phyloP scores from a whole-genome alignment of 2,329 filamentous ascomycete genomes.

The Arthroderma uncinatum region DNA sequence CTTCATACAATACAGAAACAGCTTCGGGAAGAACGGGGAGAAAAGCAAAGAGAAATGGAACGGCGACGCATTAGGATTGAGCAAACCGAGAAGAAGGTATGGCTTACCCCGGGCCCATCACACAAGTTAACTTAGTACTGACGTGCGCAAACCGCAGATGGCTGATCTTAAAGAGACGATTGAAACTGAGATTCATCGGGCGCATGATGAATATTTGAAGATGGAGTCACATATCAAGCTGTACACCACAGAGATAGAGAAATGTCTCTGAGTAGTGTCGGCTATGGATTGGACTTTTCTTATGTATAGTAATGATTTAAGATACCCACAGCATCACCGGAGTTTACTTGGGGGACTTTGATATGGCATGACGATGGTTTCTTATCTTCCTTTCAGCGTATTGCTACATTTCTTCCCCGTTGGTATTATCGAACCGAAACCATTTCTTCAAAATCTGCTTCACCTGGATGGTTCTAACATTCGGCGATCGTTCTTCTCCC shows the following conservation, averaged over 20 bases:
- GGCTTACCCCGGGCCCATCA: no score
- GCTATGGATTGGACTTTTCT: conserved; percentile 16
- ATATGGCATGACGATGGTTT: conserved; percentile 31
- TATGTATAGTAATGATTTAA: conserved; percentile 18
- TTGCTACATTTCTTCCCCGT: conserved; percentile 7
- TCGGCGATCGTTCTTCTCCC: conserved; percentile 40
- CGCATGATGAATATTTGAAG: conserved; percentile 91
- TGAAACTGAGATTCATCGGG: conserved; percentile 80
- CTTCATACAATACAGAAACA: conserved; percentile 66
- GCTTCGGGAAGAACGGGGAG: conserved; percentile 70
- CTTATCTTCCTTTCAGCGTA: conserved; percentile 20
- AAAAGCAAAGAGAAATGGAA: conserved; percentile 88
- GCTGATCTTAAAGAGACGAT: conserved; percentile 95
- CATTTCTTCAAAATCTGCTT: conserved; percentile 51
- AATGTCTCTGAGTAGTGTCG: conserved; percentile 48
- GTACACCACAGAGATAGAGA: conserved; percentile 98
- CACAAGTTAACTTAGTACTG: conserved; percentile 8
- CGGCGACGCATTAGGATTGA: conserved; percentile 85
- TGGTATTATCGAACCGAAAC: conserved; percentile 45
- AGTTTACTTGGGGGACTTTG: conserved; percentile 20
- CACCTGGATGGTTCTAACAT: conserved; percentile 48
- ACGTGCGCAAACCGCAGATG: conserved; percentile 53
- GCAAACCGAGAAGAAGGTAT: conserved; percentile 95
- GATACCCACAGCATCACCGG: neutral
- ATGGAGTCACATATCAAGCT: conserved; percentile 94